phyloP scores from a whole-genome alignment of 2,329 filamentous ascomycete genomes.

The Diaporthe aspalathi region DNA sequence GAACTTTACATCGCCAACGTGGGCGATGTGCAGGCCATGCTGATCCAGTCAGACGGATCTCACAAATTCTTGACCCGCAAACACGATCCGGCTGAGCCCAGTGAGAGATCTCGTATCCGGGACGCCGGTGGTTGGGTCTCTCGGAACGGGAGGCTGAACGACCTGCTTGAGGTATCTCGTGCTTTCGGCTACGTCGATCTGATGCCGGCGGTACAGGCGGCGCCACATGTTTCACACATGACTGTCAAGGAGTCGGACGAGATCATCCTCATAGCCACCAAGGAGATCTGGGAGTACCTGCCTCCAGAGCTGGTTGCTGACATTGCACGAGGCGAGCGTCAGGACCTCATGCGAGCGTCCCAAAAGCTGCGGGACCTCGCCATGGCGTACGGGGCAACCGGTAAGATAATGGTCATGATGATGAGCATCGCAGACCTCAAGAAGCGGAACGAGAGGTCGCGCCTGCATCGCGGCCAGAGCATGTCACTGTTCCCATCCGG shows the following conservation, averaged over 20 bases:
- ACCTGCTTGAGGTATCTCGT: conserved; percentile 88
- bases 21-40: conserved; percentile 93
- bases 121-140: conserved; percentile 97
- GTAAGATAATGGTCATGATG: conserved; percentile 99
- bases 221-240: conserved; percentile 83
- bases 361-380: conserved; percentile 95
- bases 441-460: conserved; percentile 80
- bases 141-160: conserved; percentile 92
- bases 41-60: conserved; percentile 89
- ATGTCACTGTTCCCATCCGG: conserved; percentile 86
- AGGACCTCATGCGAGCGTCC: conserved; percentile 92
- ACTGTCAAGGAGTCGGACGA: conserved; percentile 90
- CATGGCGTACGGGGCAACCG: conserved; percentile 92
- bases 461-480: conserved; percentile 79
- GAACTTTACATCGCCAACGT: conserved; percentile 96
- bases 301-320: conserved; percentile 92
- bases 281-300: conserved; percentile 95
- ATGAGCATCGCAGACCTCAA: conserved; percentile 92
- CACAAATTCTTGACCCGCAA: conserved; percentile 88
- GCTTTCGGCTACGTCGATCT: conserved; percentile 95
- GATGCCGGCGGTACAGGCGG: conserved; percentile 92
- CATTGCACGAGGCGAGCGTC: conserved; percentile 85
- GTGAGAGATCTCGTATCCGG: conserved; percentile 87
- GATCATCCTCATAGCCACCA: conserved; percentile 90
- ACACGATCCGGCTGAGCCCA: conserved; percentile 90